Base-by-base conservation (phyloP, 495 filamentous ascomycete species). In the Aspergillus coremiiformis region DNA sequence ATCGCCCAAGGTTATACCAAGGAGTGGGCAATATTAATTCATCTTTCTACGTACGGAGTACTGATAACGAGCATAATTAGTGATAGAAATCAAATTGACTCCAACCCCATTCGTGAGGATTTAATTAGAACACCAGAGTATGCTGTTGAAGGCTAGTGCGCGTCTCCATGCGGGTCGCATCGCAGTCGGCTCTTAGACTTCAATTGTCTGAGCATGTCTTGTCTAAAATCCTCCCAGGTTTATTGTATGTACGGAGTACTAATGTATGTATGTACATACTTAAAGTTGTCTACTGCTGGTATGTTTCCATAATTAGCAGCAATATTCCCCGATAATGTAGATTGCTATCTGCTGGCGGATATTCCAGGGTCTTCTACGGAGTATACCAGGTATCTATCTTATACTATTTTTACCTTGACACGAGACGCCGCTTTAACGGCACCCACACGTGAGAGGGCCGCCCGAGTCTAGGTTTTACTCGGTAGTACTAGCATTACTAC, bases 51-150 rank as follows among this genome's bases (percentile, higher is more conserved):
- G n/a, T n/a, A n/a, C n/a, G n/a, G n/a, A n/a, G n/a, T 32, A 29
- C 37, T 55, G 47, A 45, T 47, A 43, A 55, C 22, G 24, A 50
- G 14, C 30, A 23, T 20, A 23, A 42, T 33, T 7, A 21, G 42
- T 23, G 15, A 44, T 44, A 20, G 24, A 41, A 22, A 30, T 22
- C 14, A 22, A 39, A 32, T 32, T 15, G 24, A 26, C 14, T 52
- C 8, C 39, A 43, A 30, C 44, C 29, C 26, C 32, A 32, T 44
- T 52, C 44, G 29, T 48, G 54, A 26, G 43, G 35, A 55, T 37
- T 46, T 39, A 51, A 55, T 46, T 45, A 41, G 53, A 47, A 39
- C 35, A 10, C 17, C 37, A 41, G 19, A 26, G 23, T 45, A 33
- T 39, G 35, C 26, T 41, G 4, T 43, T 15, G 3, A 1, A 20